Evolutionary conservation across 306 rosid genomes (phyloP).

Genomic region (Prosopis cineraria): DNA sequence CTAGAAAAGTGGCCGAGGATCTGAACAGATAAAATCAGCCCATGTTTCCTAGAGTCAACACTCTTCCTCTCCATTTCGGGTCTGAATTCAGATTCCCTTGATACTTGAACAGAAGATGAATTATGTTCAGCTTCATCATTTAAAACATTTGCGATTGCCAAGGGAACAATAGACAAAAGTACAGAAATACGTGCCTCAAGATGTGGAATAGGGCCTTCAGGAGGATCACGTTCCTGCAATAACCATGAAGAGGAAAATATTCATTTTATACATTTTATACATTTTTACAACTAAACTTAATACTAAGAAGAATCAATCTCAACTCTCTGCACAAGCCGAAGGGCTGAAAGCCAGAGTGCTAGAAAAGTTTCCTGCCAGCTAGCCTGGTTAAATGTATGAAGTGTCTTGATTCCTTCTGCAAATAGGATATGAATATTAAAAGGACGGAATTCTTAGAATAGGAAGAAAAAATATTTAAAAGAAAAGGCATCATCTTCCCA

Average conservation of each 20-base stretch:
- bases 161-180: constrained; percentile 71
- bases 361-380: constrained; percentile 84
- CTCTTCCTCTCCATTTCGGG: constrained; percentile 39
- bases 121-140: constrained; percentile 45
- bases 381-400: constrained; percentile 73
- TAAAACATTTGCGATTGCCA: constrained; percentile 62
- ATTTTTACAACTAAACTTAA: constrained; percentile 33
- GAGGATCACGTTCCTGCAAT: constrained; percentile 82
- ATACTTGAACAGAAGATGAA: constrained; percentile 37
- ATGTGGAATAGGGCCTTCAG: constrained; percentile 81
- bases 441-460: constrained; percentile 17
- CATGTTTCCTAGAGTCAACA: constrained; percentile 46
- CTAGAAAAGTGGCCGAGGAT: constrained; percentile 71
- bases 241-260: constrained; percentile 25
- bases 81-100: constrained; percentile 38
- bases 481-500: constrained; percentile 26
- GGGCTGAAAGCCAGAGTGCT: constrained; percentile 89
- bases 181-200: constrained; percentile 72
- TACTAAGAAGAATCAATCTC: constrained; percentile 46
- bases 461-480: background rate
- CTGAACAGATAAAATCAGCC: constrained; percentile 67
- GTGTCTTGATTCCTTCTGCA: constrained; percentile 71
- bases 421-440: constrained; percentile 43
- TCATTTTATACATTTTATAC: constrained; percentile 23
- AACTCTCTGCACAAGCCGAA: constrained; percentile 90